These are phyloP conservation scores for Neurospora discreta DNA, from an alignment of 495 filamentous ascomycete species.

Conservation along the genomic window DNA sequence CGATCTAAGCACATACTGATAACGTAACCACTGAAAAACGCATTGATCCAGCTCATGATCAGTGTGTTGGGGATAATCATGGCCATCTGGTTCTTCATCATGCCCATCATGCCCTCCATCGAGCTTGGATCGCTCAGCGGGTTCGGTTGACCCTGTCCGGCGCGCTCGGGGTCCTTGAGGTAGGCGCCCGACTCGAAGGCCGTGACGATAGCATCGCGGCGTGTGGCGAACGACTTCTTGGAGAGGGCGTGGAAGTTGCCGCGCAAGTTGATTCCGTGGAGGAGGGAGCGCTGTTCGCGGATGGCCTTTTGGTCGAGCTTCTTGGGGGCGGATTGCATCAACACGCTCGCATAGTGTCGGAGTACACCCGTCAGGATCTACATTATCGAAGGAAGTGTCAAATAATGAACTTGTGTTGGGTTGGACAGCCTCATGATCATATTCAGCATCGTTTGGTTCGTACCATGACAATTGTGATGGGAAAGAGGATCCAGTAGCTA, in stretches of 20 bases:
- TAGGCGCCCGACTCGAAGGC: conserved; percentile 77
- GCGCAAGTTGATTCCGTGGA: conserved; percentile 78
- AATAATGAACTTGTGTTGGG: neutral
- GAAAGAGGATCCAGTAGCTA: conserved; percentile 97
- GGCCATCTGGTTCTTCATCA: conserved; percentile 99
- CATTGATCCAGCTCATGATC: conserved; percentile 99
- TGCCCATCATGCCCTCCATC: conserved; percentile 99
- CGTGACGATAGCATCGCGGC: conserved; percentile 68
- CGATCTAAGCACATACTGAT: conserved; percentile 54
- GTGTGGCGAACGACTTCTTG: conserved; percentile 58
- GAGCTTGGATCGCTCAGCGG: conserved; percentile 94
- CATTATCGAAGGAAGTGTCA: neutral
- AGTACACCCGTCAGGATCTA: conserved; percentile 91
- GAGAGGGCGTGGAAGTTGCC: conserved; percentile 66
- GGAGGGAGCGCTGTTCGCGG: conserved; percentile 77
- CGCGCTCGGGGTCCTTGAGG: conserved; percentile 76
- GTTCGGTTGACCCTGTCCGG: conserved; percentile 80
- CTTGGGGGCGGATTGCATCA: conserved; percentile 82
- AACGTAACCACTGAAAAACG: conserved; percentile 95
- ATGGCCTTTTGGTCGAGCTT: conserved; percentile 61
- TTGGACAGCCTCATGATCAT: neutral
- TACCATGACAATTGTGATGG: conserved; percentile 96
- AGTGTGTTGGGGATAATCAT: conserved; percentile 99
- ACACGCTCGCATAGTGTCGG: conserved; percentile 85
- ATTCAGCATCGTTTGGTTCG: neutral